Conservation (phyloP, 805 yeast species). For the Tetrapisispora phaffii region DNA sequence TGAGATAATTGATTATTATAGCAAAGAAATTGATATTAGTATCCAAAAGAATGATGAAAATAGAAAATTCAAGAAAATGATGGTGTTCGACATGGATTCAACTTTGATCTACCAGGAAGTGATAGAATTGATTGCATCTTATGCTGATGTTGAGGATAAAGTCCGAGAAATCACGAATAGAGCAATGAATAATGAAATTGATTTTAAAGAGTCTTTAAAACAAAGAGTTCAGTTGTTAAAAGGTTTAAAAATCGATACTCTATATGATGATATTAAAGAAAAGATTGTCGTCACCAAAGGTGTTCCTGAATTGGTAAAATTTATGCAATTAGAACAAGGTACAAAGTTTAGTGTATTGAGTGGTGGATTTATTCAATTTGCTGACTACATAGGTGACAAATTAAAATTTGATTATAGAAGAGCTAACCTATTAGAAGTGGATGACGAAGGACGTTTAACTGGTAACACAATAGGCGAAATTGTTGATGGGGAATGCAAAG, state of each 20-base stretch:
- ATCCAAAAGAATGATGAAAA: conserved; percentile 16
- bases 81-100: conserved; percentile 96
- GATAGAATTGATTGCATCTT: conserved; percentile 88
- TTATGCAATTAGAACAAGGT: conserved; percentile 46
- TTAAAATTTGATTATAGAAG: conserved; percentile 76
- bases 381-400: conserved; percentile 56
- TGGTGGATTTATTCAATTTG: conserved; percentile 92
- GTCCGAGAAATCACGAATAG: conserved; percentile 84
- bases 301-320: conserved; percentile 58
- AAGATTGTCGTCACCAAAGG: conserved; percentile 78
- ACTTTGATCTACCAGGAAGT: conserved; percentile 94
- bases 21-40: conserved; percentile 16
- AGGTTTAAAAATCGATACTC: conserved; percentile 62
- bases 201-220: conserved; percentile 70
- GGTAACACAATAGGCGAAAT: conserved; percentile 74
- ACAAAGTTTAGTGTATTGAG: conserved; percentile 76
- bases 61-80: conserved; percentile 37
- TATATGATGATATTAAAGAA: conserved; percentile 71
- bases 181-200: conserved; percentile 96
- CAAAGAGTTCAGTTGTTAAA: conserved; percentile 69
- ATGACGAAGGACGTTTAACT: conserved; percentile 41
- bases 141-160: conserved; percentile 79
- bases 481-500: conserved; percentile 81
- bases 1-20: conserved; percentile 25
- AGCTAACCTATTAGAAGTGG: conserved; percentile 61